Conservation (phyloP, 108 stramenopile genomes). For the Stephanodiscus minutulus region DNA sequence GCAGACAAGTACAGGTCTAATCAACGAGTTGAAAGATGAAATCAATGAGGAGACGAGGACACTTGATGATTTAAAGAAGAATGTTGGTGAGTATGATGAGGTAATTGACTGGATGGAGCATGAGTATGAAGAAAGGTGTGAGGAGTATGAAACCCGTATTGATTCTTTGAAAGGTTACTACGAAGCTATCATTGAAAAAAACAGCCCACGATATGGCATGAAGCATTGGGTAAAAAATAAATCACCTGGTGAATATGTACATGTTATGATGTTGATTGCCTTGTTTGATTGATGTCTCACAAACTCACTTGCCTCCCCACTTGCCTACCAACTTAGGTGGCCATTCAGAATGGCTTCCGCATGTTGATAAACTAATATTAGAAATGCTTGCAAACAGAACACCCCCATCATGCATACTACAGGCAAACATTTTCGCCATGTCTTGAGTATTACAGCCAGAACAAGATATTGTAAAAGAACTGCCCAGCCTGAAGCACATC, state of each 20-base stretch:
- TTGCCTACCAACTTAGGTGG: constrained; percentile 1
- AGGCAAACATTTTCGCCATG: constrained; percentile 9
- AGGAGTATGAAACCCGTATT: not conserved
- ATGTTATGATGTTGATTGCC: too few relatives aligned
- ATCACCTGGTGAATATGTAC: too few relatives aligned
- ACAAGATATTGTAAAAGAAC: constrained; percentile 1
- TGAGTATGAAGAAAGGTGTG: too few relatives aligned
- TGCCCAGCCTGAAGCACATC: constrained; percentile 12
- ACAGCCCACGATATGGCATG: too few relatives aligned
- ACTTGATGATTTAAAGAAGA: too few relatives aligned
- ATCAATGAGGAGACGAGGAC: too few relatives aligned
- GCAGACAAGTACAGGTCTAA: too few relatives aligned
- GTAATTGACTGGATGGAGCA: too few relatives aligned
- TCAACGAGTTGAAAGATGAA: too few relatives aligned
- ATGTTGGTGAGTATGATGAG: too few relatives aligned
- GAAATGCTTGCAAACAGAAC: constrained; percentile 23
- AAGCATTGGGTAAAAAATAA: not conserved
- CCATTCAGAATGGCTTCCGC: constrained; percentile 18
- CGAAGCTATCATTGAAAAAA: too few relatives aligned
- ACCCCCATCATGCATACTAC: constrained; percentile 24
- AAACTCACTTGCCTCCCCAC: not conserved
- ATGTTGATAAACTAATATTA: constrained; percentile 26
- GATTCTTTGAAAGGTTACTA: not conserved
- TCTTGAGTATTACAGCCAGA: not conserved
- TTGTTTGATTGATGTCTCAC: too few relatives aligned